A percentile compares a stretch with the other conserved stretches of the same genome.
Evolutionary conservation across 371 early-diverging fungal genomes (phyloP).

Genomic region (Mucor piriformis): DNA sequence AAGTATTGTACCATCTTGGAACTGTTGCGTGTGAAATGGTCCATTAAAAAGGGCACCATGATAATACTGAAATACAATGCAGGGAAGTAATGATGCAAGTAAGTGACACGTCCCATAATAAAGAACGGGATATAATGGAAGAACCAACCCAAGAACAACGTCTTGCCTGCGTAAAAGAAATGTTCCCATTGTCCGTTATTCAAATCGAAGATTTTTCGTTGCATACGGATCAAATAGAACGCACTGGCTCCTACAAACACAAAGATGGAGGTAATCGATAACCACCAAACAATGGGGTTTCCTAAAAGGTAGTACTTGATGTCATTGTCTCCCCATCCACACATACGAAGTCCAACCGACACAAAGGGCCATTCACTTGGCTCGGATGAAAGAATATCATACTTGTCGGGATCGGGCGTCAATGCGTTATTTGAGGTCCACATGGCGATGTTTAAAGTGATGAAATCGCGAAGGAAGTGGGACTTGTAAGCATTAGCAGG

Average conservation of each 20-base stretch:
- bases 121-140: conserved; percentile 98
- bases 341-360: conserved; percentile 95
- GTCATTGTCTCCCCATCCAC: conserved; percentile 90
- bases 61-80: conserved; percentile 95
- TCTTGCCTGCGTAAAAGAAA: conserved; percentile 72
- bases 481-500: conserved; percentile 68
- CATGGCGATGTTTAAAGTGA: conserved; percentile 97
- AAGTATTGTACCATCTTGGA: conserved; percentile 29
- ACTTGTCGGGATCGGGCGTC: conserved; percentile 95
- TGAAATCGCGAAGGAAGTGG: conserved; percentile 85
- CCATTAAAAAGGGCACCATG: conserved; percentile 71
- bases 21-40: conserved; percentile 58
- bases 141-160: conserved; percentile 89
- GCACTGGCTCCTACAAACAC: conserved; percentile 47
- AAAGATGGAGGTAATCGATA: conserved; percentile 69
- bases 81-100: conserved; percentile 99
- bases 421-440: conserved; percentile 98
- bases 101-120: conserved; percentile 97
- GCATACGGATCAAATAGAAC: conserved; percentile 69
- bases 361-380: conserved; percentile 97
- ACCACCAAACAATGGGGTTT: conserved; percentile 97
- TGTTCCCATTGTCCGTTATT: conserved; percentile 70
- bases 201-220: conserved; percentile 72
- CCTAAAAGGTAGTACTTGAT: conserved; percentile 96
- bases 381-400: conserved; percentile 84